Conservation (phyloP, 495 filamentous ascomycete genomes). For the Hypoxylon lenormandii region DNA sequence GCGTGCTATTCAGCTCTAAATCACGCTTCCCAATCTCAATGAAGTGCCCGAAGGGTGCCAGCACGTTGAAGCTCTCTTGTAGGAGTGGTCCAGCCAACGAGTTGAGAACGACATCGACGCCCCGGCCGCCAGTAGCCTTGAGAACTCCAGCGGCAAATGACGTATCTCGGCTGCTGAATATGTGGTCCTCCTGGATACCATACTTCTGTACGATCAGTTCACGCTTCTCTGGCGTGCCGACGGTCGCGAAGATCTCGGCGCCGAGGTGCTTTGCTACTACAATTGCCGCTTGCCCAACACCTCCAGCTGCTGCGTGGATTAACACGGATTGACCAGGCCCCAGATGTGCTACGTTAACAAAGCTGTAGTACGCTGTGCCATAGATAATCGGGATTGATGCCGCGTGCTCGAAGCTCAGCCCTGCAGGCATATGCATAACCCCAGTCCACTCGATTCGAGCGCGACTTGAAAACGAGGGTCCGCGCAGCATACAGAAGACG, state of each 20-base stretch:
- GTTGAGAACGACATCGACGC: slow-evolving; percentile 67
- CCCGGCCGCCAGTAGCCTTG: slow-evolving; percentile 56
- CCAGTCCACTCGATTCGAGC: neutral
- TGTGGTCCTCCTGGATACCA: slow-evolving; percentile 59
- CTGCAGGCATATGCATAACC: slow-evolving; percentile 55
- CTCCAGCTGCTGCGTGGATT: slow-evolving; percentile 64
- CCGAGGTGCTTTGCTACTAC: slow-evolving; percentile 60
- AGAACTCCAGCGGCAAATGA: slow-evolving; percentile 59
- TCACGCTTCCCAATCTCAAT: slow-evolving; percentile 63
- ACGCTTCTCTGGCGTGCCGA: slow-evolving; percentile 56
- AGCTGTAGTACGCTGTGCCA: slow-evolving; percentile 61
- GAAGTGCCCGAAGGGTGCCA: slow-evolving; percentile 64
- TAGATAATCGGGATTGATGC: slow-evolving; percentile 66
- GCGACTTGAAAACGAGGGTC: neutral
- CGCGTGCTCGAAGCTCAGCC: slow-evolving; percentile 61
- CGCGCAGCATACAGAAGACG: slow-evolving; percentile 5
- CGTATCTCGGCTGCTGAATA: slow-evolving; percentile 57
- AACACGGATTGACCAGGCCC: slow-evolving; percentile 60
- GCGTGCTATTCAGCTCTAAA: slow-evolving; percentile 33
- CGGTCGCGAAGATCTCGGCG: slow-evolving; percentile 62
- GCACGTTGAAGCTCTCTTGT: slow-evolving; percentile 60
- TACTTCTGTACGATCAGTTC: slow-evolving; percentile 52
- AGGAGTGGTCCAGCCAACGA: slow-evolving; percentile 61
- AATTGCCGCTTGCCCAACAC: slow-evolving; percentile 65
- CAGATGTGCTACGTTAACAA: slow-evolving; percentile 39